Conservation (phyloP, 2,329 filamentous ascomycete species). For the Pestalotiopsis sp. region DNA sequence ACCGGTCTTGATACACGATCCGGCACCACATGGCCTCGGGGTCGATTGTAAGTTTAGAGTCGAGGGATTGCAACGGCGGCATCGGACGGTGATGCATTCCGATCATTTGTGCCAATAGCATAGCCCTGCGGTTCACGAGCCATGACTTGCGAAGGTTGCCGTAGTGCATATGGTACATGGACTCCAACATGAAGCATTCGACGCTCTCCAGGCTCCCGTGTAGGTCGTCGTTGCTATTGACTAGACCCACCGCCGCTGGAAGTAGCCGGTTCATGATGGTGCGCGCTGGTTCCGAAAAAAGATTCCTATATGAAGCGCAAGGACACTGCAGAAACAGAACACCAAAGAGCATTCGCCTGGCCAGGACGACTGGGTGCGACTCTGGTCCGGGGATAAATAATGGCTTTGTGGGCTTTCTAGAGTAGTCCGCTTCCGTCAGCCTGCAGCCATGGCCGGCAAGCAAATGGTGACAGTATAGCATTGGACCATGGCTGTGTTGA, state of each 20-base stretch:
- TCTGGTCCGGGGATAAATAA: neutral
- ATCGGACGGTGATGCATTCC: neutral
- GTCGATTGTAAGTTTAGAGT: conserved; percentile 23
- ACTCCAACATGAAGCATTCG: conserved; percentile 47
- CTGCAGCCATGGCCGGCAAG: neutral
- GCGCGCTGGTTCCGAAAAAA: neutral
- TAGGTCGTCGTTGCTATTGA: conserved; percentile 47
- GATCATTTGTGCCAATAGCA: conserved; percentile 22
- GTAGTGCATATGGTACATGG: conserved; percentile 41
- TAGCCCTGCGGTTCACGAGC: conserved; percentile 41
- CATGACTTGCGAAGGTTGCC: conserved; percentile 45
- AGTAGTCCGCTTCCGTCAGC: neutral
- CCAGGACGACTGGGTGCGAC: neutral
- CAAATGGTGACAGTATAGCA: neutral
- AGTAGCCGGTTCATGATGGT: neutral
- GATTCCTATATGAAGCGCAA: neutral
- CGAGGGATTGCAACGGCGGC: conserved; percentile 21
- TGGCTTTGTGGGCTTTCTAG: neutral
- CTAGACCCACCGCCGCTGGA: conserved; percentile 24
- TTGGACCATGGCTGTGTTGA: neutral
- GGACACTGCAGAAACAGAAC: neutral
- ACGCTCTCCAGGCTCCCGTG: conserved; percentile 44
- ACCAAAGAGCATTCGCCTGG: neutral
- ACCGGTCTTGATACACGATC: conserved; percentile 41
- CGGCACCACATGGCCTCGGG: conserved; percentile 42